These are phyloP conservation scores for Zygnema cylindricum DNA, from an alignment of 139 green algal species.

Conservation along the genomic window DNA sequence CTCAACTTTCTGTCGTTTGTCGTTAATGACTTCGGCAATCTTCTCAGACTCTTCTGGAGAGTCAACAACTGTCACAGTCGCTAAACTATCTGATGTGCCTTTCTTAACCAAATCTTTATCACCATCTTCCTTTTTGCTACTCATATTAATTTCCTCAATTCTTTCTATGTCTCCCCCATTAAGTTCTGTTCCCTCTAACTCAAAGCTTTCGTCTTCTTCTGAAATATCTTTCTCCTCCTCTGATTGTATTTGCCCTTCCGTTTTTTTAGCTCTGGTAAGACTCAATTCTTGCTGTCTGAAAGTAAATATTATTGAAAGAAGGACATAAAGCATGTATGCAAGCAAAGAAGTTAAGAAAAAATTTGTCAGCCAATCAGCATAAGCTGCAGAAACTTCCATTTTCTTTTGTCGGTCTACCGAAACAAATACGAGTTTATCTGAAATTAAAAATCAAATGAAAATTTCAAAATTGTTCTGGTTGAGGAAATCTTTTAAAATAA, in stretches of 20 bases:
- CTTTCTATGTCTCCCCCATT: background rate
- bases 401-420: too few species aligned
- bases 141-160: slow-evolving; percentile 25
- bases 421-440: too few species aligned
- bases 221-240: background rate
- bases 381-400: background rate
- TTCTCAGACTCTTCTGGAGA: too few species aligned
- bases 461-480: too few species aligned
- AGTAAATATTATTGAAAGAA: background rate
- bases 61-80: too few species aligned
- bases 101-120: too few species aligned
- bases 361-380: background rate
- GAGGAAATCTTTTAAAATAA: too few species aligned
- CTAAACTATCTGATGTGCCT: too few species aligned
- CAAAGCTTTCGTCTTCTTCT: slow-evolving; percentile 1
- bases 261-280: background rate
- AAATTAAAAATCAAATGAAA: too few species aligned
- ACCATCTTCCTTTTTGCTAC: background rate
- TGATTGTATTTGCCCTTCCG: background rate
- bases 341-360: background rate
- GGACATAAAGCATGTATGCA: background rate
- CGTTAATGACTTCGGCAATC: too few species aligned
- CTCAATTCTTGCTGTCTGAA: background rate
- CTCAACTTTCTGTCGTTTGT: too few species aligned
- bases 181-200: background rate